Evolutionary conservation across 2,329 filamentous ascomycete genomes (phyloP).

Genomic region (Aureobasidium sp.): DNA sequence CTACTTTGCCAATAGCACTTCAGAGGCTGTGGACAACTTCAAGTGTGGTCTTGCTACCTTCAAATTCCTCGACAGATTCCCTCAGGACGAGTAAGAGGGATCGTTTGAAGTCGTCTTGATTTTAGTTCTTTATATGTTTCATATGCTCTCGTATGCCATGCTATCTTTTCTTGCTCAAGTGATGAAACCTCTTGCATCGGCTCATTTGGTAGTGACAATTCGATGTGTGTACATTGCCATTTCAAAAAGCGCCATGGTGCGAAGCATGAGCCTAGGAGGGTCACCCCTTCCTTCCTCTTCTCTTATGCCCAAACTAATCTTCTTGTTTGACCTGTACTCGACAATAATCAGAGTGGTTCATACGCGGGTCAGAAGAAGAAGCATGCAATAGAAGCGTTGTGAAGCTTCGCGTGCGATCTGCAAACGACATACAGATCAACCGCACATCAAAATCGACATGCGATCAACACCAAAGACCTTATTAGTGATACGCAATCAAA

Average conservation of each 20-base stretch:
- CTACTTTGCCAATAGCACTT: conserved; percentile 19
- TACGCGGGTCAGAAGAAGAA: background rate
- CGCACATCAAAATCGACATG: too few species aligned
- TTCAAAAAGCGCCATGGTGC: too few species aligned
- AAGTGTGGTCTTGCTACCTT: conserved; percentile 51
- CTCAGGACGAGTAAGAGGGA: conserved; percentile 40
- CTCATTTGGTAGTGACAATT: background rate
- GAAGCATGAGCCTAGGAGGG: too few species aligned
- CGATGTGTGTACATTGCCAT: too few species aligned
- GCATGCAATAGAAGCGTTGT: background rate
- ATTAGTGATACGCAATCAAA: background rate
- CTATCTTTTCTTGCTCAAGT: background rate
- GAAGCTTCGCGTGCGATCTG: too few species aligned
- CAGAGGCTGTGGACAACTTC: background rate
- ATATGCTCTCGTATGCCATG: background rate
- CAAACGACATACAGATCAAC: too few species aligned
- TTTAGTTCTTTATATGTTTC: background rate
- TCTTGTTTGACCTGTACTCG: too few species aligned
- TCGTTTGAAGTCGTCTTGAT: background rate
- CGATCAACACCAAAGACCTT: too few species aligned
- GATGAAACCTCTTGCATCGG: background rate
- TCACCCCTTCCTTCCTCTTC: too few species aligned
- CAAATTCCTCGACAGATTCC: conserved; percentile 59
- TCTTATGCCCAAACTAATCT: too few species aligned
- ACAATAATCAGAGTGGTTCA: too few species aligned